A percentile compares a stretch with the other conserved stretches of the same genome.
Evolutionary conservation across 2,329 filamentous ascomycete species (phyloP).

Genomic region (Piedraia hortae): DNA sequence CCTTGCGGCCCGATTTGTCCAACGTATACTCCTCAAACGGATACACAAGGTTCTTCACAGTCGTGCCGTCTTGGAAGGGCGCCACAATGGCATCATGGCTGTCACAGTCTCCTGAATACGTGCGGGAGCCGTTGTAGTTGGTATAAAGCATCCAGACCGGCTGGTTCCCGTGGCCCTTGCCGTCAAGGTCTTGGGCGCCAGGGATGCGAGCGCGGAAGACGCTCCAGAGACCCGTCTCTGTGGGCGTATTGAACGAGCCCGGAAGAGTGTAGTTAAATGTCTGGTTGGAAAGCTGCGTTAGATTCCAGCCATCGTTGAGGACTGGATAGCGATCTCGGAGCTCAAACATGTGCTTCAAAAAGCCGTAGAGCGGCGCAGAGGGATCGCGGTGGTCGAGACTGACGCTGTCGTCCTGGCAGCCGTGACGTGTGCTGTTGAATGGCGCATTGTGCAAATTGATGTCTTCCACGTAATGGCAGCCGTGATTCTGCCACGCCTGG

Average conservation of each 20-base stretch:
- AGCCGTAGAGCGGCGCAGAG: constrained; percentile 30
- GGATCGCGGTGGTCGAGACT: constrained; percentile 35
- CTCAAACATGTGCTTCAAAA: constrained; percentile 33
- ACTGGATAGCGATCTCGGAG: constrained; percentile 28
- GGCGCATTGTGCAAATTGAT: constrained; percentile 32
- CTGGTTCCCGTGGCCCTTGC: constrained; percentile 16
- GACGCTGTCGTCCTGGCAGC: constrained; percentile 29
- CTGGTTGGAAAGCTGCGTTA: constrained; percentile 29
- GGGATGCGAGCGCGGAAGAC: constrained; percentile 24
- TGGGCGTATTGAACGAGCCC: constrained; percentile 24
- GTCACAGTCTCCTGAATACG: constrained; percentile 31
- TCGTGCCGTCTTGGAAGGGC: constrained; percentile 26
- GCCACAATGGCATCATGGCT: constrained; percentile 24
- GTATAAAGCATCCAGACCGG: constrained; percentile 25
- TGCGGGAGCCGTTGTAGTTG: constrained; percentile 21
- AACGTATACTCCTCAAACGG: constrained; percentile 30
- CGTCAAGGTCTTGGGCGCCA: constrained; percentile 24
- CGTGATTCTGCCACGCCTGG: constrained; percentile 35
- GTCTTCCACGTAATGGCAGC: constrained; percentile 30
- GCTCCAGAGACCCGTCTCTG: constrained; percentile 33
- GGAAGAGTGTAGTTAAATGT: constrained; percentile 24
- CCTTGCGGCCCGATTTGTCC: constrained; percentile 17
- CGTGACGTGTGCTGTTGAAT: constrained; percentile 23
- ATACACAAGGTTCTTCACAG: constrained; percentile 34
- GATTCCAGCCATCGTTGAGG: constrained; percentile 29